Conservation (phyloP, 1,284 basidiomycete species). For the Stereum hirsutum region DNA sequence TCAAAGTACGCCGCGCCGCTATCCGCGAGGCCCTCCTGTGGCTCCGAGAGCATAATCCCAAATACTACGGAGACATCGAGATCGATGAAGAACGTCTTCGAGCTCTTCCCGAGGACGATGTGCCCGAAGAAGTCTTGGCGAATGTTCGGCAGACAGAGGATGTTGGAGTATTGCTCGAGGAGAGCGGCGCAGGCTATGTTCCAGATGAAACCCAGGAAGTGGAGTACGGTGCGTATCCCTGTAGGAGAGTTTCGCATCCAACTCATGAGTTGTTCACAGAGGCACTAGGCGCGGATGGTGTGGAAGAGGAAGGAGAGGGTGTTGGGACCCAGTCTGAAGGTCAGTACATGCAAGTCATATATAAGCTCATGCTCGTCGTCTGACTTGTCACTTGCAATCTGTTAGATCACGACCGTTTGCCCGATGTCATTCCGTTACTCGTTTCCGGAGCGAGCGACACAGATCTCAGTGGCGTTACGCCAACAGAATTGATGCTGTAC, state of each 20-base stretch:
- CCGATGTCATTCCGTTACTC: constrained; percentile 7
- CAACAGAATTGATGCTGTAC: neutral
- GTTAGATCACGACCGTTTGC: no score
- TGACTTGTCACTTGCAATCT: no score
- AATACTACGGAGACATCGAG: constrained; percentile 21
- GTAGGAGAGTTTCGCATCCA: neutral
- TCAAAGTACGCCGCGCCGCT: constrained; percentile 14
- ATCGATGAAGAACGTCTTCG: constrained; percentile 16
- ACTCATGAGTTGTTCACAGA: no score
- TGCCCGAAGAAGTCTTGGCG: constrained; percentile 20
- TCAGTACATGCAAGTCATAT: neutral
- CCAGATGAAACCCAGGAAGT: constrained; percentile 10
- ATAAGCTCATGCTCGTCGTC: neutral
- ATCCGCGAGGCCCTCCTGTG: constrained; percentile 18
- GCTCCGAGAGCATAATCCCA: constrained; percentile 25
- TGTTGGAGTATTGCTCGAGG: constrained; percentile 10
- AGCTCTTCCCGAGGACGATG: constrained; percentile 20
- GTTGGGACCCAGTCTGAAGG: neutral
- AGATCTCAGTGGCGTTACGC: neutral
- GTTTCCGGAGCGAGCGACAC: neutral
- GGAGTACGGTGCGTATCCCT: neutral
- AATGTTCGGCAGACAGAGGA: constrained; percentile 14
- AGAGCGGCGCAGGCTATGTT: constrained; percentile 22
- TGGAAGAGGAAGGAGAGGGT: neutral
- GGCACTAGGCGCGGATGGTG: no score